Evolutionary conservation across 495 filamentous ascomycete species (phyloP).

Genomic region (Penicillium coffeae): DNA sequence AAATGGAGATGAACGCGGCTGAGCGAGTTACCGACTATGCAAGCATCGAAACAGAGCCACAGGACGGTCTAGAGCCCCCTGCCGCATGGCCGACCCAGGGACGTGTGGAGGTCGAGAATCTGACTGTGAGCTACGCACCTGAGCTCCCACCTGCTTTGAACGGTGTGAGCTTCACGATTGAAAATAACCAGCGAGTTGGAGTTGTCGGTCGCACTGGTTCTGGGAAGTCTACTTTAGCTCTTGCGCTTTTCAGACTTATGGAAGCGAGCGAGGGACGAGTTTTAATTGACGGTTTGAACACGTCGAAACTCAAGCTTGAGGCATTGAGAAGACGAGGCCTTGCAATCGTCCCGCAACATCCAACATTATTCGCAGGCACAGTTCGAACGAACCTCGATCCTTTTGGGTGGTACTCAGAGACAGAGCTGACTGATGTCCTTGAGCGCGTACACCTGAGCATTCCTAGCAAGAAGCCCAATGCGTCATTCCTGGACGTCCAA

Average conservation of each 20-base stretch:
- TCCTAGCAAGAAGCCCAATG: neutral
- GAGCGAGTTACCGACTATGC: neutral
- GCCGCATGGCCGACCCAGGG: neutral
- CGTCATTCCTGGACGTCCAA: neutral
- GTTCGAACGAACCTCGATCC: neutral
- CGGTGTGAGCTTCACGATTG: neutral
- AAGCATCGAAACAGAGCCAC: neutral
- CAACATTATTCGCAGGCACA: neutral
- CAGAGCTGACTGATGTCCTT: neutral
- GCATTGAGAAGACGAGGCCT: neutral
- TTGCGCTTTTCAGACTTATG: neutral
- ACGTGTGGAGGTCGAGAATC: neutral
- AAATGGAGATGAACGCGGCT: neutral
- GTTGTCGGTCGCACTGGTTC: constrained; percentile 3
- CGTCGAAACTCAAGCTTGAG: neutral
- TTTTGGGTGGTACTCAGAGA: neutral
- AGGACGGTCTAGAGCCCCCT: neutral
- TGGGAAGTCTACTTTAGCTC: neutral
- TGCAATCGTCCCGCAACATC: constrained; percentile 1
- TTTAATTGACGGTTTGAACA: neutral
- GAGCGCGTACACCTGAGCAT: neutral
- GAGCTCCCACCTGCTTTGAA: neutral
- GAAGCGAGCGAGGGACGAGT: neutral
- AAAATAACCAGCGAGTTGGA: neutral
- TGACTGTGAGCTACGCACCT: neutral